phyloP scores from a whole-genome alignment of 345 rosid genomes.

The Murraya koenigii region DNA sequence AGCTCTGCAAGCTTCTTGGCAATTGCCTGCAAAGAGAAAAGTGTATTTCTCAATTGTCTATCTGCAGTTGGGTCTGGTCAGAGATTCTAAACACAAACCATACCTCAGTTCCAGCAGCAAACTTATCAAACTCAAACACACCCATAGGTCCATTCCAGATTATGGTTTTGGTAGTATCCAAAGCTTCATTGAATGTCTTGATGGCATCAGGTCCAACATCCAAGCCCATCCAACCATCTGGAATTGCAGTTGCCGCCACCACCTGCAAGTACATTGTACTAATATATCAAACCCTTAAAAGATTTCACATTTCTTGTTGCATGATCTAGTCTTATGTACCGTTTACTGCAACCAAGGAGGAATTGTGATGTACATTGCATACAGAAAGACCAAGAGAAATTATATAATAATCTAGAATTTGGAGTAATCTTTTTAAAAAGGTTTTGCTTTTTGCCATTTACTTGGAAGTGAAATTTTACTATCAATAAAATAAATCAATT shows the following conservation, averaged over 20 bases:
- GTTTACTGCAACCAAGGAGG: background rate
- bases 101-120: slow-evolving; percentile 92
- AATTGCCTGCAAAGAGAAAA: slow-evolving; percentile 49
- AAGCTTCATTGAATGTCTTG: slow-evolving; percentile 59
- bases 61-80: background rate
- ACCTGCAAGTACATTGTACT: slow-evolving; percentile 40
- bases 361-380: too few relatives aligned
- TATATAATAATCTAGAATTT: too few relatives aligned
- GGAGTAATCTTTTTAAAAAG: background rate
- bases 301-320: background rate
- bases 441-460: background rate
- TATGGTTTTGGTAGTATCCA: slow-evolving; percentile 72
- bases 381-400: too few relatives aligned
- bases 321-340: background rate
- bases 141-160: slow-evolving; percentile 99
- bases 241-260: slow-evolving; percentile 73
- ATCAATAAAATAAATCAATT: background rate
- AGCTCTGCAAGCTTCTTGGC: slow-evolving; percentile 89
- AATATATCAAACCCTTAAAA: background rate
- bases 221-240: slow-evolving; percentile 96
- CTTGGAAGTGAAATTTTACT: background rate
- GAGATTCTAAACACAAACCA: background rate
- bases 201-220: slow-evolving; percentile 87
- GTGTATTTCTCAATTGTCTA: background rate
- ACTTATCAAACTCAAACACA: slow-evolving; percentile 88